Conservation (phyloP, 169 alveolate species). For the Plasmodium falciparum region DNA sequence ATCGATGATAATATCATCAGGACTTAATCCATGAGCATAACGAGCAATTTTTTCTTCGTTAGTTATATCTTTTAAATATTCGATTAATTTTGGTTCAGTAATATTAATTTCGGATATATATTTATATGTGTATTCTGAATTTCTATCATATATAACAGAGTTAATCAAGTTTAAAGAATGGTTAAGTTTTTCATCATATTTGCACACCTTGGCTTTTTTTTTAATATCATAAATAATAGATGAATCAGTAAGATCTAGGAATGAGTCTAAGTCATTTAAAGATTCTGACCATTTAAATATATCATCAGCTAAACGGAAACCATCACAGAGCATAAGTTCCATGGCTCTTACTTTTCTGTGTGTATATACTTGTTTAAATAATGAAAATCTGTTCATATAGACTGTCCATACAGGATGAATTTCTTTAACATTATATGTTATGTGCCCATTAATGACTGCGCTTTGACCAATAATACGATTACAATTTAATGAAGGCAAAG, state of each 20-base stretch:
- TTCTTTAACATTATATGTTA: constrained; percentile 81
- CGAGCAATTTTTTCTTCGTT: constrained; percentile 68
- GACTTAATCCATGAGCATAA: constrained; percentile 65
- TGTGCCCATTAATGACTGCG: constrained; percentile 79
- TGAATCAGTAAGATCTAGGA: constrained; percentile 58
- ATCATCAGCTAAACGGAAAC: constrained; percentile 66
- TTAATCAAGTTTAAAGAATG: constrained; percentile 53
- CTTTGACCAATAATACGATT: constrained; percentile 77
- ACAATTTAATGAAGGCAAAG: constrained; percentile 67
- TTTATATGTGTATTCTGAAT: constrained; percentile 57
- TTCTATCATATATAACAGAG: constrained; percentile 73
- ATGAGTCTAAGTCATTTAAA: constrained; percentile 50
- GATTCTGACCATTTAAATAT: constrained; percentile 72
- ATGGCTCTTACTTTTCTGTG: constrained; percentile 85
- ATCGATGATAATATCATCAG: constrained; percentile 69
- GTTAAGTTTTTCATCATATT: constrained; percentile 42
- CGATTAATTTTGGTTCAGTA: constrained; percentile 55
- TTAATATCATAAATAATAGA: constrained; percentile 69
- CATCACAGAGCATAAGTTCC: constrained; percentile 87
- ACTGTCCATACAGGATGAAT: constrained; percentile 84
- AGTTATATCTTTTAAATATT: constrained; percentile 49
- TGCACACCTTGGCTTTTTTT: constrained; percentile 10
- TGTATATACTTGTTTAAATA: constrained; percentile 85
- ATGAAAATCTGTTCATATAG: constrained; percentile 84
- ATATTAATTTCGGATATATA: constrained; percentile 65